A percentile compares a stretch with the other conserved stretches of the same genome.
These are phyloP conservation scores for Malassezia slooffiae DNA, from an alignment of 1,284 basidiomycete species.

Conservation along the genomic window DNA sequence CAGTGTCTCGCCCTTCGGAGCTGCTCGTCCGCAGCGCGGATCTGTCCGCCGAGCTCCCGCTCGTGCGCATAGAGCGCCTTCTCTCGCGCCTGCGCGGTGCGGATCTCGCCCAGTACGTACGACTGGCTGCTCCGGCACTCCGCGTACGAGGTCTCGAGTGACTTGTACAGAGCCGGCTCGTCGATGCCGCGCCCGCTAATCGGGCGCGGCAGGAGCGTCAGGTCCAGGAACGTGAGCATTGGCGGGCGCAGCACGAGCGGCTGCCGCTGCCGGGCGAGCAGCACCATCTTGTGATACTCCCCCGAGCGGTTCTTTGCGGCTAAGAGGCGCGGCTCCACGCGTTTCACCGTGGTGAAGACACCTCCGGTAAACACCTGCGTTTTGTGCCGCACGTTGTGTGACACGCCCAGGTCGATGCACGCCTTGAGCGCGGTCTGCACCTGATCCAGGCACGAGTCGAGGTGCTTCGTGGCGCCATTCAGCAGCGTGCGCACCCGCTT, in stretches of 20 bases:
- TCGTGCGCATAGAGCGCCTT: neutral
- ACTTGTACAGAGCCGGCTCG: slow-evolving; percentile 23
- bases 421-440: slow-evolving; percentile 21
- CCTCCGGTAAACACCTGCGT: slow-evolving; percentile 19
- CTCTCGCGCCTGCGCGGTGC: slow-evolving; percentile 5
- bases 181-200: slow-evolving; percentile 17
- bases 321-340: slow-evolving; percentile 20
- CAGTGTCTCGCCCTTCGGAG: too few species aligned
- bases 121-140: slow-evolving; percentile 21
- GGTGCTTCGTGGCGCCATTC: slow-evolving; percentile 13
- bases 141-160: slow-evolving; percentile 29
- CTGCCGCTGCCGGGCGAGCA: slow-evolving; percentile 30
- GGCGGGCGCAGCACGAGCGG: slow-evolving; percentile 19
- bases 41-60: neutral
- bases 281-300: slow-evolving; percentile 26
- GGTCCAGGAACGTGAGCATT: slow-evolving; percentile 24
- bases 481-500: slow-evolving; percentile 23
- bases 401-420: slow-evolving; percentile 27
- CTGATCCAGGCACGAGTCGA: slow-evolving; percentile 18
- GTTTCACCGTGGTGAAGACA: slow-evolving; percentile 13
- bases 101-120: slow-evolving; percentile 22
- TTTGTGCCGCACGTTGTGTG: slow-evolving; percentile 24
- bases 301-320: slow-evolving; percentile 26
- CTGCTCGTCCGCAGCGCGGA: neutral
- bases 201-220: slow-evolving; percentile 26